These are phyloP conservation scores for Clarireedia homoeocarpa DNA, from an alignment of 2,329 filamentous ascomycete species.

Conservation along the genomic window DNA sequence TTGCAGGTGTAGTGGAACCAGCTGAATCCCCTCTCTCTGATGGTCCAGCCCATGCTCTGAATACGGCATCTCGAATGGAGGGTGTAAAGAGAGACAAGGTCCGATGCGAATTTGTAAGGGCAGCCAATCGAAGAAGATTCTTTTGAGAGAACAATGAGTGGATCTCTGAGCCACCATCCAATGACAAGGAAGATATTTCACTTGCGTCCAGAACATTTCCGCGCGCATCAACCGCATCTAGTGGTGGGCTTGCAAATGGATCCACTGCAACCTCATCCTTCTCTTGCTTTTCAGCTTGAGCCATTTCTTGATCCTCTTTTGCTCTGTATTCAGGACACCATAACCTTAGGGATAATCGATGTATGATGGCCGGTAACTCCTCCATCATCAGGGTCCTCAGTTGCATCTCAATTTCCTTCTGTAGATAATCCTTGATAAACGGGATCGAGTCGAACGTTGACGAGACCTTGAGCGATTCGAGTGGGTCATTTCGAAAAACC, in stretches of 20 bases:
- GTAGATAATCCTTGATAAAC: conserved; percentile 93
- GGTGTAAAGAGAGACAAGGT: conserved; percentile 90
- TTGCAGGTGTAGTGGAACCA: conserved; percentile 29
- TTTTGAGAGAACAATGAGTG: conserved; percentile 93
- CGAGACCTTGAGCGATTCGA: conserved; percentile 96
- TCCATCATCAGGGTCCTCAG: conserved; percentile 95
- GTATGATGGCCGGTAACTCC: conserved; percentile 91
- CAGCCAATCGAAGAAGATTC: conserved; percentile 76
- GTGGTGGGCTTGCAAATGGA: conserved; percentile 71
- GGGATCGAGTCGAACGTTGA: conserved; percentile 99
- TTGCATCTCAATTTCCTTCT: conserved; percentile 91
- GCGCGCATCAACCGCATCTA: conserved; percentile 73
- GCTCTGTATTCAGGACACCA: conserved; percentile 83
- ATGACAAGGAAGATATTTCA: conserved; percentile 66
- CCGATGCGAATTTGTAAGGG: conserved; percentile 78
- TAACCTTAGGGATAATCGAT: conserved; percentile 77
- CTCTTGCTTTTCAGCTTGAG: conserved; percentile 41
- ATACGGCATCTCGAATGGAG: conserved; percentile 81
- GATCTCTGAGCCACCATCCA: conserved; percentile 72
- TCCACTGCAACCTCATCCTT: conserved; percentile 52
- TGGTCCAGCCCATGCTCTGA: conserved; percentile 82
- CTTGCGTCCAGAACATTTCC: conserved; percentile 70
- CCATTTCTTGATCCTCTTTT: conserved; percentile 50
- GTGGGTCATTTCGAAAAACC: conserved; percentile 94
- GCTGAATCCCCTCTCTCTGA: conserved; percentile 43